Conservation (phyloP, 1,284 basidiomycete genomes). For the Apiotrichum veenhuisii region DNA sequence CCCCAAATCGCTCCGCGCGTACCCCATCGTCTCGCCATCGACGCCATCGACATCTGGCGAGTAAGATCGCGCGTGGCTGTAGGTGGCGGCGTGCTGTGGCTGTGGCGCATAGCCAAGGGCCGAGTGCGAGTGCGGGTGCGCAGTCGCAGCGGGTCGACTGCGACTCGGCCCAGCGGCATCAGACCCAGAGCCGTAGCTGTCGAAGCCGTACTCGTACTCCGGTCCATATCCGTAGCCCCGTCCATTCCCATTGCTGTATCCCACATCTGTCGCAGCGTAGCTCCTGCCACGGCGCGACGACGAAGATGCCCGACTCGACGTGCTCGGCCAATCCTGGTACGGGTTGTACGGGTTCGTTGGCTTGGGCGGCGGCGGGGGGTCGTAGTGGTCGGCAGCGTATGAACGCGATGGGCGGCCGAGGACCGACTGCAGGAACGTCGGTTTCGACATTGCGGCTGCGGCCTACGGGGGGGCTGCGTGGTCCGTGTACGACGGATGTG, state of each 20-base stretch:
- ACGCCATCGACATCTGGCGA: no score
- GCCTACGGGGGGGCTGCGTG: no score
- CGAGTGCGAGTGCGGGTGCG: background rate
- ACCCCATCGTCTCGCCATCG: background rate
- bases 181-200: no score
- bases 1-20: background rate
- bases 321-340: background rate
- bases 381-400: conserved; percentile 26
- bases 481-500: no score
- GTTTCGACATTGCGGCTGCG: conserved; percentile 44
- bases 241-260: background rate
- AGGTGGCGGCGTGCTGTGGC: background rate
- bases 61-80: background rate
- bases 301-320: background rate
- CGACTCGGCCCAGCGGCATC: background rate
- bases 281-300: background rate
- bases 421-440: conserved; percentile 39
- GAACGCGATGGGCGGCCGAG: conserved; percentile 40
- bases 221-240: no score
- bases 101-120: background rate
- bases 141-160: background rate
- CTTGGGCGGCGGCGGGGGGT: background rate
- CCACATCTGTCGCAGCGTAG: background rate
- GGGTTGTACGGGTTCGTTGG: conserved; percentile 2
- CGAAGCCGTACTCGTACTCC: background rate